Conservation (phyloP, 352 stramenopile genomes). For the Blastocystis sp. region DNA sequence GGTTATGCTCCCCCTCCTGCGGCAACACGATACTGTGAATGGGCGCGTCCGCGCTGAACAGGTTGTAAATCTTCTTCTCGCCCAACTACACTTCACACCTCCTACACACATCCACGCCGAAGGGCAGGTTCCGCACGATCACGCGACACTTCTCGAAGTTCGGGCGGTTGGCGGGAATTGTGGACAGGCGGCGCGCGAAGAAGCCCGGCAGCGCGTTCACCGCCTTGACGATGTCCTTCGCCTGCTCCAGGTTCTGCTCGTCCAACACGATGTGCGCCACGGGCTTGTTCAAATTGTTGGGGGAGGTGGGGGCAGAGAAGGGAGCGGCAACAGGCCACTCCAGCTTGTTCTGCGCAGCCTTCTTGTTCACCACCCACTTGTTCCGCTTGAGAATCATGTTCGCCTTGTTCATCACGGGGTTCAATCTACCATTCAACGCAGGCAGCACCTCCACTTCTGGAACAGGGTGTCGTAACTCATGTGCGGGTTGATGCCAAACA, state of each 20-base stretch:
- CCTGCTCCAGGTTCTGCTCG: not conserved
- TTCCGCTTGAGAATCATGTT: conserved; percentile 1
- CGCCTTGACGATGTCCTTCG: conserved; percentile 63
- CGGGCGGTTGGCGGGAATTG: conserved; percentile 22
- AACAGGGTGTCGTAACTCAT: conserved; percentile 25
- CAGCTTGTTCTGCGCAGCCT: not conserved
- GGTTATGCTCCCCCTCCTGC: not conserved
- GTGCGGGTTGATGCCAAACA: conserved; percentile 36
- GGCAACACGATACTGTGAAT: conserved; percentile 12
- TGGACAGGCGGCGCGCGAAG: conserved; percentile 36
- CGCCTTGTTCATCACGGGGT: conserved; percentile 29
- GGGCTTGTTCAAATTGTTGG: not conserved
- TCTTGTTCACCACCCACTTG: not conserved
- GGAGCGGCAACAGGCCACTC: conserved; percentile 17
- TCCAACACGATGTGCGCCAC: conserved; percentile 34
- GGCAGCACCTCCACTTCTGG: not conserved
- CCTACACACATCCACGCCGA: not conserved
- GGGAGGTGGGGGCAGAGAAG: not conserved
- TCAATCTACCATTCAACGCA: not conserved
- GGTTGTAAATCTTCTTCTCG: conserved; percentile 40
- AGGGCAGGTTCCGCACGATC: conserved; percentile 63
- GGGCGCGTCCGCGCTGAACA: conserved; percentile 12
- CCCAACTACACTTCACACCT: not conserved
- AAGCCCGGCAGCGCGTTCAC: conserved; percentile 1
- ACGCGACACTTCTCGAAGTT: conserved; percentile 62